These are phyloP conservation scores for Calonectria fujianensis DNA, from an alignment of 2,329 filamentous ascomycete genomes.

Conservation along the genomic window DNA sequence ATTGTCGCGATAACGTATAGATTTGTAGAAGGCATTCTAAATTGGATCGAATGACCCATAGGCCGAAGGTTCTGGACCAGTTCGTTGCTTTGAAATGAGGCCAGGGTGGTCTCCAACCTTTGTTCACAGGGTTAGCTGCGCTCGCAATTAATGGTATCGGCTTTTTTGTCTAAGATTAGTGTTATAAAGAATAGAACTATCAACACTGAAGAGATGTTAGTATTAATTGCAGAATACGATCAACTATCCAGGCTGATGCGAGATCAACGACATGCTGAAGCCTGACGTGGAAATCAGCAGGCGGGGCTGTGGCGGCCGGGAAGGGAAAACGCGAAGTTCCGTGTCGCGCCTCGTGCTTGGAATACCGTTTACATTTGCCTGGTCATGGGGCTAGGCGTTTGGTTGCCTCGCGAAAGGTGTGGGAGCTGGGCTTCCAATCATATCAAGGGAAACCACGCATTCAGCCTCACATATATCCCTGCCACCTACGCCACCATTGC, in stretches of 20 bases:
- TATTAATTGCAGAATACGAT: no score
- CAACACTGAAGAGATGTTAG: no score
- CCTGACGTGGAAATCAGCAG: no score
- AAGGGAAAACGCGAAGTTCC: not conserved
- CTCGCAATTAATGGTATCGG: no score
- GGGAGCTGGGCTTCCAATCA: not conserved
- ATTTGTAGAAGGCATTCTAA: not conserved
- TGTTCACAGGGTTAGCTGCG: no score
- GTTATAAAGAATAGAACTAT: no score
- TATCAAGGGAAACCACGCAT: not conserved
- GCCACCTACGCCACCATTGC: not conserved
- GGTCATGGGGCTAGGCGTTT: not conserved
- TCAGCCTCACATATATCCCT: not conserved
- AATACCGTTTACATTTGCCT: not conserved
- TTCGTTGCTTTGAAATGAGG: not conserved
- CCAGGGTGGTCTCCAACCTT: not conserved
- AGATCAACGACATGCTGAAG: not conserved
- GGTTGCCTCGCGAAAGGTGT: constrained; percentile 5
- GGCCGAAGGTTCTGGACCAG: not conserved
- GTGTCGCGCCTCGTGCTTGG: not conserved
- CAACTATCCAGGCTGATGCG: no score
- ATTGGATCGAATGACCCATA: not conserved
- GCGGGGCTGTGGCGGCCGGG: not conserved
- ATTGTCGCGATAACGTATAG: not conserved
- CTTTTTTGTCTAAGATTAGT: no score